Evolutionary conservation across 2,329 filamentous ascomycete species (phyloP).

Genomic region (Aspergillus fructus): DNA sequence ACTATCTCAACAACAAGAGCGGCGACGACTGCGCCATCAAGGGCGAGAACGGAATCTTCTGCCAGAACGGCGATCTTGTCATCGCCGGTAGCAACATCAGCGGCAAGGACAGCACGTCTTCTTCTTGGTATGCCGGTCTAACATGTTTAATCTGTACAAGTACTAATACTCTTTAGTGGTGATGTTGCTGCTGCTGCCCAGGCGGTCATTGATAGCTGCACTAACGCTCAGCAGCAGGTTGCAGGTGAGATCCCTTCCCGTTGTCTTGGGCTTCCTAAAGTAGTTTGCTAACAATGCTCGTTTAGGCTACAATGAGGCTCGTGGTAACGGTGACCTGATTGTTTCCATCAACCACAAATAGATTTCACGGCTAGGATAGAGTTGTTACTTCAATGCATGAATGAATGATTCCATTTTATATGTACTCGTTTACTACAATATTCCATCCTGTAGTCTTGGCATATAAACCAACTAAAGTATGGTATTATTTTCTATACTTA

Average conservation of each 20-base stretch:
- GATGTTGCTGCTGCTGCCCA: constrained; percentile 2
- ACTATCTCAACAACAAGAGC: constrained; percentile 3
- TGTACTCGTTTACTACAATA: too few relatives aligned
- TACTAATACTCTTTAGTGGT: neutral
- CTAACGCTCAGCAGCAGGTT: neutral
- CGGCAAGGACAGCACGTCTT: neutral
- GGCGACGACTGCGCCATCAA: neutral
- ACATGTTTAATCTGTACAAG: neutral
- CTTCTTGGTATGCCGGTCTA: neutral
- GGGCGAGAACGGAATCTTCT: constrained; percentile 2
- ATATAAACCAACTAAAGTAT: too few relatives aligned
- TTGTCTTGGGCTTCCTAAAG: neutral
- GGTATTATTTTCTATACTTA: too few relatives aligned
- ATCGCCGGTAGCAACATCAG: neutral
- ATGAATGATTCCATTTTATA: too few relatives aligned
- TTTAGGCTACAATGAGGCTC: neutral
- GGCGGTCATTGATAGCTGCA: constrained; percentile 3
- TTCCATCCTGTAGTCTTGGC: too few relatives aligned
- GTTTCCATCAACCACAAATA: neutral
- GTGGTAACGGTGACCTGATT: neutral
- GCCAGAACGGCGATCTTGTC: neutral
- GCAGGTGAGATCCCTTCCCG: neutral
- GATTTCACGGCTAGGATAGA: neutral
- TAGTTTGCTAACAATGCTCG: neutral
- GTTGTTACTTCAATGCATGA: too few relatives aligned